Evolutionary conservation across 768 basidiomycete genomes (phyloP), one percentile per base, ranked within the genome.

Genomic region (Suillus hirtellus): DNA sequence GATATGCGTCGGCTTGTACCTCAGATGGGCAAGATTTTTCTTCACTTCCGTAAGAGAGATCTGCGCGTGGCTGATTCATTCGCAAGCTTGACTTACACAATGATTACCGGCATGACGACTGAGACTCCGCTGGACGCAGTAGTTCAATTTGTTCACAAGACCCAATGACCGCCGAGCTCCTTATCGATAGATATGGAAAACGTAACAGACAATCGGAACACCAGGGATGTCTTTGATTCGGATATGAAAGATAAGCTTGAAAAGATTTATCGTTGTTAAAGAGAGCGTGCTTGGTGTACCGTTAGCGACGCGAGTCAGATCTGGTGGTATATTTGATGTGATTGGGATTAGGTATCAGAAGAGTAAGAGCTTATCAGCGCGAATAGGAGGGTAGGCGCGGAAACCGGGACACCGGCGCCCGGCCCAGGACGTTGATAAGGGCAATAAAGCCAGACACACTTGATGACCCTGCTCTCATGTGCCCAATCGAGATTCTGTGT

Each of bases 101-200:
- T 53, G 52, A 53, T 53, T 35, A 53, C 19, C 10, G 19, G 34
- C 31, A 53, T 53, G 17, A 19, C 19, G 52, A n/a, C 52, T 53
- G 52, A n/a, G 52, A 53, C 11, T 35, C 52, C 11, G 31, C 52
- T 35, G 34, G 34, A 34, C 52, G 34, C 52, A 34, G 52, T n/a
- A 11, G 19, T 53, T 35, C 34, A 19, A 53, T 53, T 53, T 31
- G 34, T 53, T 53, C 31, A 53, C 52, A 53, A 31, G 34, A 35
- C 19, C 34, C 19, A n/a, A 53, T 35, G 34, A n/a, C 34, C 31
- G 52, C 52, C 34, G 31, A 35, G 34, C 34, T 53, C 31, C 52
- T 53, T 53, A 53, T 53, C 52, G 52, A 53, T 53, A 53, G 34
- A 52, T 52, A 31, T 31, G 50, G 50, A 52, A 15, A 34, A 34